Conservation (phyloP, 1,284 basidiomycete species). For the Mycena sp. region DNA sequence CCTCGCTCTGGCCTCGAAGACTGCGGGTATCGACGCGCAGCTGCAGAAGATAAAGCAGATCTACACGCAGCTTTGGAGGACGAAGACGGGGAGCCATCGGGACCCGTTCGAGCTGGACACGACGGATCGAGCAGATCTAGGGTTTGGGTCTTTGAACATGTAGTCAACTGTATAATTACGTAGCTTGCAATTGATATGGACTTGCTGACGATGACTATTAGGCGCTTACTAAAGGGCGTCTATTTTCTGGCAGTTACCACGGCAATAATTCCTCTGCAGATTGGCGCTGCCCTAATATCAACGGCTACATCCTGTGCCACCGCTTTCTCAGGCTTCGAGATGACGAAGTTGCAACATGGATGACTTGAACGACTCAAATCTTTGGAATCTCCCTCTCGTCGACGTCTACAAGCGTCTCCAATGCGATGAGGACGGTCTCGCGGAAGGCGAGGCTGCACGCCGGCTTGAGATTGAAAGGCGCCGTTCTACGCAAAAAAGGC, state of each 20-base stretch:
- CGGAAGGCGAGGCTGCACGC: slow-evolving; percentile 77
- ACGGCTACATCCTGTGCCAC: too few species aligned
- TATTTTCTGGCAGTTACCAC: too few species aligned
- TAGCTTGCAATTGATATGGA: too few species aligned
- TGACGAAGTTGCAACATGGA: too few species aligned
- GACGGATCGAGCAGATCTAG: slow-evolving; percentile 20
- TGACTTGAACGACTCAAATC: too few species aligned
- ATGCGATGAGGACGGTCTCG: slow-evolving; percentile 85
- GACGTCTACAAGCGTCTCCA: slow-evolving; percentile 97
- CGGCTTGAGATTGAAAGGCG: slow-evolving; percentile 94
- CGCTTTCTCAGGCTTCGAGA: too few species aligned
- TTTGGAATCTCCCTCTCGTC: too few species aligned
- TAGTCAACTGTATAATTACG: too few species aligned
- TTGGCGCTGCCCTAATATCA: too few species aligned
- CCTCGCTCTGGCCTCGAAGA: slow-evolving; percentile 75
- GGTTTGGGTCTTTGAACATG: slow-evolving; percentile 24
- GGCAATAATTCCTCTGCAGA: too few species aligned
- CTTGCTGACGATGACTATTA: too few species aligned
- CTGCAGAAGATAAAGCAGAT: slow-evolving; percentile 75
- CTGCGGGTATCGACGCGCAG: slow-evolving; percentile 73
- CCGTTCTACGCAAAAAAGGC: slow-evolving; percentile 92
- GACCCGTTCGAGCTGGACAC: slow-evolving; percentile 58
- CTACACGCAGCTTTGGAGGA: slow-evolving; percentile 65
- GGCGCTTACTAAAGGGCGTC: too few species aligned
- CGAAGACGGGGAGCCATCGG: slow-evolving; percentile 65